A percentile compares a stretch with the other conserved stretches of the same genome.
phyloP scores from a whole-genome alignment of 306 rosid species.

The Rosa multiflora region DNA sequence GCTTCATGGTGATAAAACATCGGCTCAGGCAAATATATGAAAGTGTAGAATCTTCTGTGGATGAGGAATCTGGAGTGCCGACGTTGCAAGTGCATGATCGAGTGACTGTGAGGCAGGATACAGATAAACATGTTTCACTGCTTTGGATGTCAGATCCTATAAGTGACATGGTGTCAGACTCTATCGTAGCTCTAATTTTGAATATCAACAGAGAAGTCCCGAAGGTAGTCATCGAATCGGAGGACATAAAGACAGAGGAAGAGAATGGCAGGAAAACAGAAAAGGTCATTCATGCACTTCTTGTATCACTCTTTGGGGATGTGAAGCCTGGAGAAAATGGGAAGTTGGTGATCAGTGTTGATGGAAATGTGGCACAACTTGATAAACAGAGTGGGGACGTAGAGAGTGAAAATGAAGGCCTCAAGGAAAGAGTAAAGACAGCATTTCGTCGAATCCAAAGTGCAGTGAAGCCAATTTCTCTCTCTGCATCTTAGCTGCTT shows the following conservation, averaged over 20 bases:
- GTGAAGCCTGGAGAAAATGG: constrained; percentile 80
- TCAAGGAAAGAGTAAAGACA: constrained; percentile 75
- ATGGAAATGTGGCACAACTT: constrained; percentile 73
- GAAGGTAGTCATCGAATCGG: constrained; percentile 68
- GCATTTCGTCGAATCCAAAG: constrained; percentile 72
- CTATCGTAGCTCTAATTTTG: constrained; percentile 72
- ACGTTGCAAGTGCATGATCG: constrained; percentile 69
- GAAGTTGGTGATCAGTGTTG: constrained; percentile 69
- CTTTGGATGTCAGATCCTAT: constrained; percentile 94
- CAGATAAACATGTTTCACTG: constrained; percentile 79
- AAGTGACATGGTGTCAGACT: constrained; percentile 89
- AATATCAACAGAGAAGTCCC: constrained; percentile 75
- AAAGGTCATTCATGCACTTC: constrained; percentile 71
- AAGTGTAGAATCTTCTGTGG: constrained; percentile 70
- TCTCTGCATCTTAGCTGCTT: constrained; percentile 43
- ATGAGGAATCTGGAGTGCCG: constrained; percentile 75
- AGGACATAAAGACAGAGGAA: constrained; percentile 63
- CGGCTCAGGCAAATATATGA: constrained; percentile 79
- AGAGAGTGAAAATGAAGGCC: constrained; percentile 85
- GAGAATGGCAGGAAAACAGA: constrained; percentile 68
- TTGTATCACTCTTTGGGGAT: constrained; percentile 79
- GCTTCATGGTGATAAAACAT: constrained; percentile 59
- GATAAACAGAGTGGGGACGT: constrained; percentile 81
- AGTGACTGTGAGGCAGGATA: constrained; percentile 72
- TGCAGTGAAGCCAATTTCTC: constrained; percentile 84